A percentile compares a stretch with the other conserved stretches of the same genome.
Conservation (phyloP, 768 basidiomycete species). For the Leccinellum rugosiceps region DNA sequence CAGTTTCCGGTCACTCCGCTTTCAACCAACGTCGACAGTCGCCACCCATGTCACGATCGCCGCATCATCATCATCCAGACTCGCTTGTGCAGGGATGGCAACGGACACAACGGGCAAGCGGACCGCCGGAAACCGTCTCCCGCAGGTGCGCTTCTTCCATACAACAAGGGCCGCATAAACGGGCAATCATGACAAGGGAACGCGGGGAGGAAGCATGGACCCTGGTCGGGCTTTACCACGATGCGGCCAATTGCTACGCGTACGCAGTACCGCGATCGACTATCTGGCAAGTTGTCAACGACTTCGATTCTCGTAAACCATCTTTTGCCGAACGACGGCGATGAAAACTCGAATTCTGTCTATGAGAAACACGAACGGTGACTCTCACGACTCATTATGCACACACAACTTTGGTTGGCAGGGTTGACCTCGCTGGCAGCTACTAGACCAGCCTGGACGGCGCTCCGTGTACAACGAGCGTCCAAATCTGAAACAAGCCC, state of each 20-base stretch:
- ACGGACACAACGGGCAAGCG: background rate
- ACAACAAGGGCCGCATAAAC: background rate
- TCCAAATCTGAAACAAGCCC: background rate
- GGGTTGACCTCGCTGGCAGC: background rate
- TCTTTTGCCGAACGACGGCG: background rate
- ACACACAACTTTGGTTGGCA: no score
- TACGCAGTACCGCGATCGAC: background rate
- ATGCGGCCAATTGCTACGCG: background rate
- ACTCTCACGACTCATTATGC: background rate
- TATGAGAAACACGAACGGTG: background rate
- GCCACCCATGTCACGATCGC: background rate
- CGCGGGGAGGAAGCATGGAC: background rate
- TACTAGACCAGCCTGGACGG: background rate
- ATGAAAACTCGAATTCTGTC: background rate
- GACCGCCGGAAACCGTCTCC: background rate
- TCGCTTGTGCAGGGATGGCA: background rate
- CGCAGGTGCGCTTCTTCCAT: background rate
- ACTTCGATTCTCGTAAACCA: background rate
- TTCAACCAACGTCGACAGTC: background rate
- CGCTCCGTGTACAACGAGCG: background rate
- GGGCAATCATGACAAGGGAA: background rate
- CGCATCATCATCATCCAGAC: no score
- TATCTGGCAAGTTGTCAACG: background rate
- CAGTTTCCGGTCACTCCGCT: background rate
- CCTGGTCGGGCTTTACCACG: background rate